Percentiles rank a stretch among this genome's conserved stretches.
phyloP scores from a whole-genome alignment of 2,329 filamentous ascomycete genomes.

The Fusarium gaditjirri region DNA sequence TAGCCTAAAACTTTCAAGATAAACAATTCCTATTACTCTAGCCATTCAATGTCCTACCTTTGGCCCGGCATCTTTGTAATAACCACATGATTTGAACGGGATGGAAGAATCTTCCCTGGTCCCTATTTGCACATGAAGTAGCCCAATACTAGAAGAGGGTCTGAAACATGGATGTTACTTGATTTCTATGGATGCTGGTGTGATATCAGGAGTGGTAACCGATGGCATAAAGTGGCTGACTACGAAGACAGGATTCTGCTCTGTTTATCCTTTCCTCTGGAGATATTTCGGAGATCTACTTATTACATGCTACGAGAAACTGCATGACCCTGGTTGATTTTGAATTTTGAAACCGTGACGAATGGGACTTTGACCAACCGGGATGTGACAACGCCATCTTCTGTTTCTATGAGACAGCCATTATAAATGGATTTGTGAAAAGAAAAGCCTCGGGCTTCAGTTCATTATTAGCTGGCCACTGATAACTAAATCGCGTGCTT shows the following conservation, averaged over 20 bases:
- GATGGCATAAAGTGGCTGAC: neutral
- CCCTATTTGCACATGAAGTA: neutral
- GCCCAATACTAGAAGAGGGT: neutral
- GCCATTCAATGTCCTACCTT: neutral
- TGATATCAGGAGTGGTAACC: neutral
- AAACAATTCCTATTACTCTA: too few relatives aligned
- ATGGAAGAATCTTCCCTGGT: too few relatives aligned
- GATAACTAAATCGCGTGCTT: neutral
- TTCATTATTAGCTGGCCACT: too few relatives aligned
- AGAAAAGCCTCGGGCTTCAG: neutral
- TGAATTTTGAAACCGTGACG: accelerated
- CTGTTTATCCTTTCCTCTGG: neutral
- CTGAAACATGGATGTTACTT: accelerated
- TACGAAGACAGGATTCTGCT: neutral
- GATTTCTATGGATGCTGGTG: too few relatives aligned
- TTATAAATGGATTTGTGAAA: neutral
- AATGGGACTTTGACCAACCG: too few relatives aligned
- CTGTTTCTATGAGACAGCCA: neutral
- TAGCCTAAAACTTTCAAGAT: accelerated
- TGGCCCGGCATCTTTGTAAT: neutral
- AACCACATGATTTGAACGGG: neutral
- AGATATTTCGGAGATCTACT: too few relatives aligned
- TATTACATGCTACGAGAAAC: too few relatives aligned
- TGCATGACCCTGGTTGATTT: accelerated
- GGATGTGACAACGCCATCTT: neutral